Base-by-base conservation (phyloP, 768 basidiomycete genomes). In the Serendipita sp. region DNA sequence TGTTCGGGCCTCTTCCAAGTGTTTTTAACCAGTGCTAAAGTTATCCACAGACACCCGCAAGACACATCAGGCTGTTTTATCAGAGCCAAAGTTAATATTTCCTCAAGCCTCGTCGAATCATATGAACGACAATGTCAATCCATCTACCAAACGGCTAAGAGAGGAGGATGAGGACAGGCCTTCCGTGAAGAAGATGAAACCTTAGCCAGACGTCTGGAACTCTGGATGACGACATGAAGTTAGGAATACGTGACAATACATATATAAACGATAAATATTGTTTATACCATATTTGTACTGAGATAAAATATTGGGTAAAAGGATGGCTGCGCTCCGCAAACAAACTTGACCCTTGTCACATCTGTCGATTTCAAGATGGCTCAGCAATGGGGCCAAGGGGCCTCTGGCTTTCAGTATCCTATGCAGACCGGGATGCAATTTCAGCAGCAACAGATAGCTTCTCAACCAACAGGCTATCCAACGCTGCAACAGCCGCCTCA, bases 11-110 rank as follows among this genome's bases (percentile, higher is more conserved):
- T 13, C 6, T 23, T 55, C 11, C 45, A 40, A 18, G 60, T 48
- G 4, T 43, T 34, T 29, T 44, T 3, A 63, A 15, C 16, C 15
- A 37, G 27, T 58, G 44, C 37, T 46, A 34, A 27, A 62, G 62
- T 23, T 23, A 46, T 23, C 50, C 46, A 23, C 68, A 91, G 90
- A 88, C 74, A 88, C 88, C 0, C 86, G 90, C 36, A 83, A 81
- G 70, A 90, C 88, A 3, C 90, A 87, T 69, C 81, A 88, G 3
- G 86, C 89, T 0, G 80, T 91, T 0, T 74, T 91, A 23, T 90
- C 88, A 2, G 86, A 88, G 69, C 87, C 89, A 0, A 80, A 23
- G 16, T 27, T 60, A 29, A 36, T 37, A 5, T 60, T 27, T 33
- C 55, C 55, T 3, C 27, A 60, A 27, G 55, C 10, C 4, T n/a